Evolutionary conservation across 2,329 filamentous ascomycete genomes (phyloP).

Genomic region (Blumeriella jaapii): DNA sequence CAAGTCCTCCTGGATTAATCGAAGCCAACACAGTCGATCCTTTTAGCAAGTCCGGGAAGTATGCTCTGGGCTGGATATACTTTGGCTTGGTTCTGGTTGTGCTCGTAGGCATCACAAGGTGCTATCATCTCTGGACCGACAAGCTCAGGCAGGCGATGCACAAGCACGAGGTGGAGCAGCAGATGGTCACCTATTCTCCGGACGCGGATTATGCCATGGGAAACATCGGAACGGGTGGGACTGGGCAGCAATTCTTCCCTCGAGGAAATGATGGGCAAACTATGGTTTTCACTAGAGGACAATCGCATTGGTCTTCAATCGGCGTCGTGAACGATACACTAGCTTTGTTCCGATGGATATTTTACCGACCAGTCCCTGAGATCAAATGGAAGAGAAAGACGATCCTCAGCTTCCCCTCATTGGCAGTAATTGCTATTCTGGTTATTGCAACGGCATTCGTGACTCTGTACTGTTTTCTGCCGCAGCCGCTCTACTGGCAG

Average conservation of each 20-base stretch:
- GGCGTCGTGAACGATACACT: slow-evolving; percentile 64
- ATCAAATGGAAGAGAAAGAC: slow-evolving; percentile 51
- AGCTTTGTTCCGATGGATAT: slow-evolving; percentile 77
- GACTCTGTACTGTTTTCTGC: slow-evolving; percentile 72
- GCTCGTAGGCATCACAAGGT: slow-evolving; percentile 54
- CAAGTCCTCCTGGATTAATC: slow-evolving; percentile 48
- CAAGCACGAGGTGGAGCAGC: slow-evolving; percentile 66
- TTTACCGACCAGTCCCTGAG: slow-evolving; percentile 77
- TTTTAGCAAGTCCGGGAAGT: slow-evolving; percentile 73
- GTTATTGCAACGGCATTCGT: slow-evolving; percentile 60
- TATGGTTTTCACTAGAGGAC: slow-evolving; percentile 41
- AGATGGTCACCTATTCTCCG: slow-evolving; percentile 43
- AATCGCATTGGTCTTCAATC: slow-evolving; percentile 67
- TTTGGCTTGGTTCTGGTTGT: slow-evolving; percentile 65
- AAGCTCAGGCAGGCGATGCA: slow-evolving; percentile 83
- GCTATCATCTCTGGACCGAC: slow-evolving; percentile 87
- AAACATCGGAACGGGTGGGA: slow-evolving; percentile 41
- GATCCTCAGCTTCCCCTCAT: slow-evolving; percentile 68
- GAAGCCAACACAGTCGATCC: slow-evolving; percentile 61
- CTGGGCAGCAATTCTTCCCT: slow-evolving; percentile 61
- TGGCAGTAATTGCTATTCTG: slow-evolving; percentile 59
- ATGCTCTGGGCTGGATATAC: slow-evolving; percentile 79
- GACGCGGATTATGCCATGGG: slow-evolving; percentile 50
- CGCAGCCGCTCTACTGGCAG: slow-evolving; percentile 79
- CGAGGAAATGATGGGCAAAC: slow-evolving; percentile 43